Base-by-base conservation (phyloP, 441 rosid species). In the Daphne laureola region DNA sequence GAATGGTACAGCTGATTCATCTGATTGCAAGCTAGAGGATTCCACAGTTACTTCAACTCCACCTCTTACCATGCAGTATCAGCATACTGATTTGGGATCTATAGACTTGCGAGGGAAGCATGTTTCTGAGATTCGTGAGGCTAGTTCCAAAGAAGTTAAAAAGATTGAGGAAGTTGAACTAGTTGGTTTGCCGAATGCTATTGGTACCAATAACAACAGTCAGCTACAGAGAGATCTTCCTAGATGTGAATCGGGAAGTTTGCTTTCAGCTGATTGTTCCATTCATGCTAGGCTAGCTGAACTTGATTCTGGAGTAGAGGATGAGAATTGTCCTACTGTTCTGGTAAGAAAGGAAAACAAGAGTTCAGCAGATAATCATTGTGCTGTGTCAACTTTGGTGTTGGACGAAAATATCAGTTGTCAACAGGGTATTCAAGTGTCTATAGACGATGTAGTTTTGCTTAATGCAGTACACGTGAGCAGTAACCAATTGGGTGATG, bases 211-310 rank as follows among this genome's bases (percentile, higher is more conserved):
- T 51, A 51, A 55, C 63, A 57, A 51, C 58, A 58, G 49, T 57
- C 41, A 64, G 13, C 57, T 43, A 14, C 51, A 54, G 41, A 70
- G 38, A 27, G 54, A 54, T 56, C 57, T 47, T 52, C 15, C 50
- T 50, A 59, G 51, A 16, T 36, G 49, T 44, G 67, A 71, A 66
- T 46, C 50, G 42, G 78, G 64, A 65, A 64, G 61, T 63, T 70
- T 49, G 6, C 64, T 51, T 15, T 42, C 57, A 38, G 40, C 48
- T 45, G 15, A 60, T 42, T 71, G 57, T 17, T 54, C 51, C 42
- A 54, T 53, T 63, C 69, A 36, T 35, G 53, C 49, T 7, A 44
- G 44, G 18, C 62, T 54, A 66, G 53, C 25, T 60, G 13, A 54
- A 23, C 47, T 31, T 46, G 57, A 54, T 54, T 54, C 46, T 58